These are phyloP conservation scores for Glycine tomentella DNA, from an alignment of 306 rosid species.

Conservation along the genomic window DNA sequence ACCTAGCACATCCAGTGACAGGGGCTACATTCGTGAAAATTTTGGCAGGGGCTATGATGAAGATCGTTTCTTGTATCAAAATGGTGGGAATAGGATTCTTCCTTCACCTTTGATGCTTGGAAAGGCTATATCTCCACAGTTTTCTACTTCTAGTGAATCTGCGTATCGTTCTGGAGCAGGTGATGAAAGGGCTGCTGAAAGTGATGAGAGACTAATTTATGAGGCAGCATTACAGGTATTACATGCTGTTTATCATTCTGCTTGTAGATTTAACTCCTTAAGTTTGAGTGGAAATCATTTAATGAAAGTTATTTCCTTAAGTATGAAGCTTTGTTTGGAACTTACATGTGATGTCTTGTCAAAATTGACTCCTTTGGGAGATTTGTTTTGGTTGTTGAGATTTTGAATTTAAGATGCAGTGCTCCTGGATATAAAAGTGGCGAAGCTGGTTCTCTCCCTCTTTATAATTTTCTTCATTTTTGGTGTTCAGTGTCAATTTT, in stretches of 20 bases:
- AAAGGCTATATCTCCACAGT: conserved; percentile 61
- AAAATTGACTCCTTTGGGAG: conserved; percentile 39
- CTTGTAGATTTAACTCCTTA: conserved; percentile 15
- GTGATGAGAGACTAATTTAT: conserved; percentile 85
- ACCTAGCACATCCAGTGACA: conserved; percentile 57
- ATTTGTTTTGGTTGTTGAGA: conserved; percentile 32
- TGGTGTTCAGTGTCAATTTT: conserved; percentile 20
- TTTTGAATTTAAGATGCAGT: conserved; percentile 29
- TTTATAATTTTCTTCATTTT: neutral
- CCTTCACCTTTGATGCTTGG: conserved; percentile 67
- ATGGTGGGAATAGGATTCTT: conserved; percentile 64
- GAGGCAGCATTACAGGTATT: conserved; percentile 91
- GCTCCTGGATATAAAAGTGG: neutral
- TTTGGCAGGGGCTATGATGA: conserved; percentile 61
- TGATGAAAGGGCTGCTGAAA: conserved; percentile 72
- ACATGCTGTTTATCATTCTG: conserved; percentile 1
- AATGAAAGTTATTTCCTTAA: neutral
- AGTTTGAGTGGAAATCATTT: conserved; percentile 1
- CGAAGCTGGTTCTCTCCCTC: neutral
- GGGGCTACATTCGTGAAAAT: conserved; percentile 55
- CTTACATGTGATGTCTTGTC: conserved; percentile 12
- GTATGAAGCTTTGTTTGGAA: conserved; percentile 6
- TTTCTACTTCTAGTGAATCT: conserved; percentile 67
- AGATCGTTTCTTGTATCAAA: conserved; percentile 59
- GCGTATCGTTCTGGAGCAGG: conserved; percentile 61